phyloP scores from a whole-genome alignment of 2,329 filamentous ascomycete species.

The Fusarium sp. region DNA sequence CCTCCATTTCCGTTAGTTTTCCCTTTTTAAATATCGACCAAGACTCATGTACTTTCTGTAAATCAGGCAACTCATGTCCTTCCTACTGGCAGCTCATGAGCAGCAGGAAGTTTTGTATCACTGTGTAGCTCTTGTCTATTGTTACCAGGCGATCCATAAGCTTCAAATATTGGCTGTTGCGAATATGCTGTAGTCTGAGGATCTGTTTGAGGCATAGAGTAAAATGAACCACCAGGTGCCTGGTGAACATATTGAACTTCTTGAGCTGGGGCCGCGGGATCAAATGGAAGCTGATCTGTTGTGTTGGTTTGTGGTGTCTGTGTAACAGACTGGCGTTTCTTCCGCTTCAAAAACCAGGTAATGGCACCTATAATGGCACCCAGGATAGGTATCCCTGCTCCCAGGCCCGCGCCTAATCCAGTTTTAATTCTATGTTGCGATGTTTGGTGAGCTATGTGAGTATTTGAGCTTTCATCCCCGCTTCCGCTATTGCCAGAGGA shows the following conservation, averaged over 20 bases:
- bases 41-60: accelerated
- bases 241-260: neutral
- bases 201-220: neutral
- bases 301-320: neutral
- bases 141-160: neutral
- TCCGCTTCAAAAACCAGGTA: neutral
- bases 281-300: neutral
- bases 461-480: neutral
- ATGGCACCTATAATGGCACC: neutral
- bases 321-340: neutral
- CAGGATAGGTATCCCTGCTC: neutral
- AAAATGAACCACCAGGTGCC: neutral
- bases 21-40: neutral
- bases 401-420: neutral
- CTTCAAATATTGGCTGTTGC: neutral
- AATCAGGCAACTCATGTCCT: neutral
- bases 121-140: neutral
- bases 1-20: too few species aligned
- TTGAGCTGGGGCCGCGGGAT: neutral
- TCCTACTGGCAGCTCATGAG: neutral
- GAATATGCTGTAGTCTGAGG: neutral
- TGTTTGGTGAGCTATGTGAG: neutral
- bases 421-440: neutral
- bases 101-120: neutral
- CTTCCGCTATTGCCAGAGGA: neutral